Percentiles rank a stretch among this genome's conserved stretches.
These are phyloP conservation scores for Powellomyces hirtus DNA, from an alignment of 192 early-diverging fungal species.

Conservation along the genomic window DNA sequence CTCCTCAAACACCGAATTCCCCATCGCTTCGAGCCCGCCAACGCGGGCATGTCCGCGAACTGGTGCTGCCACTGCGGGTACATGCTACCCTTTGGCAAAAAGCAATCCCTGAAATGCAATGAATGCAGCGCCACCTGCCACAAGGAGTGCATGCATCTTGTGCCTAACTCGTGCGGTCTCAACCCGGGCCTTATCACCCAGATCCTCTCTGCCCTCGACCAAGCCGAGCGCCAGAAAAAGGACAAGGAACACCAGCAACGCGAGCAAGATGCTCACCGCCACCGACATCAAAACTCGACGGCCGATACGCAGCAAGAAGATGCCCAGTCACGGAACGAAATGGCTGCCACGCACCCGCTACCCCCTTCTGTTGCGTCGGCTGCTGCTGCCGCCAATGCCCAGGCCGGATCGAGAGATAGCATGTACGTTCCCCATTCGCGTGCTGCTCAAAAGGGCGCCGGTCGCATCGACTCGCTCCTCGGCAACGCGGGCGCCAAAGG, in stretches of 20 bases:
- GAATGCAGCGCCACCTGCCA: slow-evolving; percentile 87
- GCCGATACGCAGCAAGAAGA: too few relatives aligned
- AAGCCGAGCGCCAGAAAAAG: slow-evolving; percentile 47
- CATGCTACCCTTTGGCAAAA: slow-evolving; percentile 84
- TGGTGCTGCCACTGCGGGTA: slow-evolving; percentile 99
- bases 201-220: slow-evolving; percentile 81
- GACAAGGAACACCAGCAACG: slow-evolving; percentile 48
- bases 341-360: too few relatives aligned
- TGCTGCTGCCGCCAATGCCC: neutral
- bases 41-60: slow-evolving; percentile 72
- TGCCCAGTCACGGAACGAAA: too few relatives aligned
- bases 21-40: slow-evolving; percentile 88
- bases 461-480: slow-evolving; percentile 54
- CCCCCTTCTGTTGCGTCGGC: too few relatives aligned
- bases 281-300: neutral
- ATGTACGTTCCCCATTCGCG: neutral
- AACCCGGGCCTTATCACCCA: slow-evolving; percentile 82
- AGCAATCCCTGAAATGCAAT: slow-evolving; percentile 49
- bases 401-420: neutral
- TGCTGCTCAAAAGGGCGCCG: too few relatives aligned
- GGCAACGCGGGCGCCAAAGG: slow-evolving; percentile 37
- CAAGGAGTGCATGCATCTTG: slow-evolving; percentile 74
- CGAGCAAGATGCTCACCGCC: neutral
- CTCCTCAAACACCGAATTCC: slow-evolving; percentile 89
- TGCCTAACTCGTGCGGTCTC: slow-evolving; percentile 93